Conservation (phyloP, 129 eudicot genomes). For the Pittosporum tobira region DNA sequence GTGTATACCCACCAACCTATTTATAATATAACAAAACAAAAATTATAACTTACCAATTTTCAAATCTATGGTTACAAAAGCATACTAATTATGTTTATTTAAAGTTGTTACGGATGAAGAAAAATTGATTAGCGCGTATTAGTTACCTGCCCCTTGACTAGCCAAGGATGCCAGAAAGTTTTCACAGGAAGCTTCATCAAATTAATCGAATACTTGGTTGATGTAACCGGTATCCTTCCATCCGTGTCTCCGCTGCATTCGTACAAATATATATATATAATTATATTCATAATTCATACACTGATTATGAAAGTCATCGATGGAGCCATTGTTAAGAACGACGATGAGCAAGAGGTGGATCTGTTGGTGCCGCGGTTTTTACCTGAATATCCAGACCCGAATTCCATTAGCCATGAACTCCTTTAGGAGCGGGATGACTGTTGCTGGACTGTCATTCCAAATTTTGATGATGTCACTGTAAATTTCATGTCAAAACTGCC, state of each 20-base stretch:
- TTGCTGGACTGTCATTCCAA: slow-evolving; percentile 72
- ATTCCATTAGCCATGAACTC: slow-evolving; percentile 57
- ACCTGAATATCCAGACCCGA: slow-evolving; percentile 88
- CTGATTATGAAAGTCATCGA: no score
- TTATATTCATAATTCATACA: background rate
- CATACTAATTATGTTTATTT: background rate
- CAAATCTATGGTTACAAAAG: background rate
- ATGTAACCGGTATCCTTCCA: slow-evolving; percentile 78
- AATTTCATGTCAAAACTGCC: background rate
- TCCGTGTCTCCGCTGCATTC: slow-evolving; percentile 70
- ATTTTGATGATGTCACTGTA: slow-evolving; percentile 45
- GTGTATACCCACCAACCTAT: slow-evolving; percentile 75
- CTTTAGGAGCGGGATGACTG: slow-evolving; percentile 59
- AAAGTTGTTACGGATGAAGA: background rate
- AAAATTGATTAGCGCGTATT: background rate
- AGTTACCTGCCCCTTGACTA: slow-evolving; percentile 46
- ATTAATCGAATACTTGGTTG: slow-evolving; percentile 55
- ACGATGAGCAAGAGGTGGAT: background rate
- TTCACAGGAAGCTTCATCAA: slow-evolving; percentile 45
- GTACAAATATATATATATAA: slow-evolving; percentile 4
- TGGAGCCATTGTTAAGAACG: no score
- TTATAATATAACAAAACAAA: background rate
- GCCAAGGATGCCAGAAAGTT: slow-evolving; percentile 79
- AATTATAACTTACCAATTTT: background rate
- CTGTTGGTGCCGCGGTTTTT: no score